Evolutionary conservation across 371 early-diverging fungal species (phyloP).

Genomic region (Mortierella sp.): DNA sequence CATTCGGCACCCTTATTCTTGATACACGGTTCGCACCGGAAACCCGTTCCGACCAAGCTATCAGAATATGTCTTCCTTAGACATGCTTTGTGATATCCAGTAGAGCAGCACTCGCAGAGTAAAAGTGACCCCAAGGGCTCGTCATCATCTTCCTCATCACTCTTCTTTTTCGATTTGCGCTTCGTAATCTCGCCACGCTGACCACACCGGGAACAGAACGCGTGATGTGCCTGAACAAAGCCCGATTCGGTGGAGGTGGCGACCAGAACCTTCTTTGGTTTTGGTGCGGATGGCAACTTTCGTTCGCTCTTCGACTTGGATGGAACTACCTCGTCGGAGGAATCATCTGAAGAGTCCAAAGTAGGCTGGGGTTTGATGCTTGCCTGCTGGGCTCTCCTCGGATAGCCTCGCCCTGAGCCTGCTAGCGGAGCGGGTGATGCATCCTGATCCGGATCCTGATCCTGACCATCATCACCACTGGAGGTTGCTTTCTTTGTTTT

Average conservation of each 20-base stretch:
- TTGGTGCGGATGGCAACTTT: conserved; percentile 25
- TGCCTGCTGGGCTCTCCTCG: conserved; percentile 22
- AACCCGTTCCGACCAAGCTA: conserved; percentile 42
- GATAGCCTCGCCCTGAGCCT: conserved; percentile 44
- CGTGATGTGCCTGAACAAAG: conserved; percentile 51
- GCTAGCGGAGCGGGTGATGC: conserved; percentile 23
- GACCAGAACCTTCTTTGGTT: conserved; percentile 32
- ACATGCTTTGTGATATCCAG: conserved; percentile 57
- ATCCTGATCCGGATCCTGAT: conserved; percentile 40
- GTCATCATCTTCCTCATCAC: conserved; percentile 52
- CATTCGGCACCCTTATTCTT: conserved; percentile 50
- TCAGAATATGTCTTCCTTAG: conserved; percentile 48
- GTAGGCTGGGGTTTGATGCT: conserved; percentile 23
- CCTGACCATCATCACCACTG: conserved; percentile 49
- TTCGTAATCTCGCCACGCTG: conserved; percentile 45
- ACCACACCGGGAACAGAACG: conserved; percentile 48
- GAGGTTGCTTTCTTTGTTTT: conserved; percentile 38
- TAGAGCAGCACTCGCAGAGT: conserved; percentile 59
- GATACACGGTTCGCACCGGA: conserved; percentile 49
- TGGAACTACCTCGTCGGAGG: conserved; percentile 30
- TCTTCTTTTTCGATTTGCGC: conserved; percentile 50
- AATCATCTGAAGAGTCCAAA: conserved; percentile 39
- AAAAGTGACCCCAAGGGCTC: conserved; percentile 53
- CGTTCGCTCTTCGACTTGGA: conserved; percentile 23
- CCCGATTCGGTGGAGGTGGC: conserved; percentile 44